These are phyloP conservation scores for Gossypium bickii DNA, from an alignment of 345 rosid genomes.

Conservation along the genomic window DNA sequence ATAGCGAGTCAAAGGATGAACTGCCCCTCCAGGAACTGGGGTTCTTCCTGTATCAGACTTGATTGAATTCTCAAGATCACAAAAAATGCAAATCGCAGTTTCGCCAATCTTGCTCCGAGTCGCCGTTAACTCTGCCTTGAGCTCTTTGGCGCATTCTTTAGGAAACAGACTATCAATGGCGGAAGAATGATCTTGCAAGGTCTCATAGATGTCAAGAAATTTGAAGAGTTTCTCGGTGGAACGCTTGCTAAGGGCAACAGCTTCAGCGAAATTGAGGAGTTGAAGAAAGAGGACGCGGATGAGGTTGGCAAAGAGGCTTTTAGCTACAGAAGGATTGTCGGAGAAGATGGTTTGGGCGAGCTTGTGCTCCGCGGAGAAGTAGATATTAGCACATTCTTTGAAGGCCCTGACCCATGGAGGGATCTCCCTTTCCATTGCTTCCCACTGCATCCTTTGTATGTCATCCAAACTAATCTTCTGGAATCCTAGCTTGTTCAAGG, in stretches of 20 bases:
- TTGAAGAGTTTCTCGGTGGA: constrained; percentile 80
- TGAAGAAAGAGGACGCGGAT: constrained; percentile 51
- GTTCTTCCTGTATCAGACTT: constrained; percentile 62
- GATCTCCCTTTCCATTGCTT: constrained; percentile 64
- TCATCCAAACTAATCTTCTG: constrained; percentile 79
- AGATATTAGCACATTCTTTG: constrained; percentile 45
- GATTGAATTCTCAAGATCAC: constrained; percentile 71
- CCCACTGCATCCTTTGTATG: constrained; percentile 77
- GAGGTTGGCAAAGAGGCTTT: constrained; percentile 48
- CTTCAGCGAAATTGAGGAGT: constrained; percentile 70
- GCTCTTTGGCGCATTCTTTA: constrained; percentile 34
- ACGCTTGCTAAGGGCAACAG: constrained; percentile 61
- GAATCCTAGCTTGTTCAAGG: constrained; percentile 50
- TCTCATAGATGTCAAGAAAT: constrained; percentile 72
- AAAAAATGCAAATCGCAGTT: constrained; percentile 55
- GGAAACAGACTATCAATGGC: constrained; percentile 43
- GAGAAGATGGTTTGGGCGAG: constrained; percentile 49
- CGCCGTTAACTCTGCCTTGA: constrained; percentile 44
- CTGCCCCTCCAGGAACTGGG: constrained; percentile 81
- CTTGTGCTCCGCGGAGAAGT: constrained; percentile 54
- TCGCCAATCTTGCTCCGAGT: constrained; percentile 67
- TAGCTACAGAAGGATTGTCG: constrained; percentile 23
- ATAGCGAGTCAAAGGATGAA: constrained; percentile 87
- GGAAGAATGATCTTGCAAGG: constrained; percentile 48
- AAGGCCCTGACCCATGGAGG: constrained; percentile 60